Base-by-base conservation (phyloP, 2,329 filamentous ascomycete species). In the Chaetomium olivaceum region DNA sequence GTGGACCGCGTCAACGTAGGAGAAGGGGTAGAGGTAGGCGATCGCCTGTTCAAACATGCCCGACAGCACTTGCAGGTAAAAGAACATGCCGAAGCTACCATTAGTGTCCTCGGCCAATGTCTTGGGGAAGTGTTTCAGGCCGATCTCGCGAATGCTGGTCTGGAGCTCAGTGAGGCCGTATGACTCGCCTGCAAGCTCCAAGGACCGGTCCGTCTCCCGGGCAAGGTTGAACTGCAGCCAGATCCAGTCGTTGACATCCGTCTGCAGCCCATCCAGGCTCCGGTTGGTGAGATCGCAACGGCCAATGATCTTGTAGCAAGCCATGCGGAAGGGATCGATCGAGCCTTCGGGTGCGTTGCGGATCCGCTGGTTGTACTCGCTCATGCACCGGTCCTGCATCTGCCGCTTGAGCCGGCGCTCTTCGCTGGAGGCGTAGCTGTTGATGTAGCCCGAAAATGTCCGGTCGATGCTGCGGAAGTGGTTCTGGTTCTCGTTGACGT, bases 261-360 rank as follows among this genome's bases (percentile, higher is more conserved):
- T 86, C 72, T 85, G 86, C 43, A 90, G 78, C 55, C 84, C 85
- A 27, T 89, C 87, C 33, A 90, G 77, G 70, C 83, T 87, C 68
- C 88, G 85, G 76, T 88, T 88, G 74, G 80, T 82, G 29, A 91
- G 79, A 72, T 90, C 88, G 71, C 88, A 89, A 55, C 88, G 92
- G 55, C 96, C 95, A 72, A 99, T 90, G 68, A 99, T 89, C 83
- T 99, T 98, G 84, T 98, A 98, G 77, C 95, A 97, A 57, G 94
- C 93, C 88, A 97, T 93, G 62, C 93, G 89, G 80, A 96, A 99
- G 29, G 95, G 95, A 76, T 99, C 95, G 69, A 96, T 88, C 1
- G 91, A 91, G 74, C 93, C 90, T 65, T 95, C 91, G 0, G 92
- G 91, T 0, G 91, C 91, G 73, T 96, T 92, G 69, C 92, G 89